These are phyloP conservation scores for Heliocybe sulcata DNA, from an alignment of 1,284 basidiomycete species.

Conservation along the genomic window DNA sequence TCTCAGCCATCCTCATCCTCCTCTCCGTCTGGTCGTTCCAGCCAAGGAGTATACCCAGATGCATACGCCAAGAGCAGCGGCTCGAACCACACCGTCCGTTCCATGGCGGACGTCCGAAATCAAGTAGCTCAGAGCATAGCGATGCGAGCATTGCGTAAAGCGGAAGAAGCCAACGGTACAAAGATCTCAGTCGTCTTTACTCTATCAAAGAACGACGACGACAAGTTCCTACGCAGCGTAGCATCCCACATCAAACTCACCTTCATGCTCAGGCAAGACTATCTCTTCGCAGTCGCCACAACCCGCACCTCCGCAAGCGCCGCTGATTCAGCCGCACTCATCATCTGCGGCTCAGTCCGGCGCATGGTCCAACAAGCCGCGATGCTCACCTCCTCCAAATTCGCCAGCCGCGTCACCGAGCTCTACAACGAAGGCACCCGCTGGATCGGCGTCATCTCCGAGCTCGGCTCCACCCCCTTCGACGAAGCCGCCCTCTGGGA, in stretches of 20 bases:
- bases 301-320: conserved; percentile 10
- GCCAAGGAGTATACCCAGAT: not conserved
- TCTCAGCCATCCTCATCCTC: not conserved
- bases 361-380: conserved; percentile 53
- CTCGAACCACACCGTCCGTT: conserved; percentile 23
- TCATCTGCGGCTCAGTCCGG: conserved; percentile 48
- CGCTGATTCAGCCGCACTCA: conserved; percentile 11
- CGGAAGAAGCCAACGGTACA: conserved; percentile 39
- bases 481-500: conserved; percentile 62
- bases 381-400: conserved; percentile 56
- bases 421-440: conserved; percentile 26
- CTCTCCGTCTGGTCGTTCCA: not conserved
- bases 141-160: conserved; percentile 41
- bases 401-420: conserved; percentile 46
- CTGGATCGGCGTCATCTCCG: conserved; percentile 42
- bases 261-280: conserved; percentile 28
- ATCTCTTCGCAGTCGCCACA: conserved; percentile 41
- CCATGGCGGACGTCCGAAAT: conserved; percentile 51
- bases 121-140: conserved; percentile 58
- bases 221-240: conserved; percentile 45
- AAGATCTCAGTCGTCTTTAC: conserved; percentile 51
- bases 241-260: conserved; percentile 34
- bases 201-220: conserved; percentile 45
- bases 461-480: conserved; percentile 43
- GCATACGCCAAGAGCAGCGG: not conserved